Percentiles rank a stretch among this genome's conserved stretches.
These are phyloP conservation scores for Dichotomopilus funicola DNA, from an alignment of 2,329 filamentous ascomycete species.

Conservation along the genomic window DNA sequence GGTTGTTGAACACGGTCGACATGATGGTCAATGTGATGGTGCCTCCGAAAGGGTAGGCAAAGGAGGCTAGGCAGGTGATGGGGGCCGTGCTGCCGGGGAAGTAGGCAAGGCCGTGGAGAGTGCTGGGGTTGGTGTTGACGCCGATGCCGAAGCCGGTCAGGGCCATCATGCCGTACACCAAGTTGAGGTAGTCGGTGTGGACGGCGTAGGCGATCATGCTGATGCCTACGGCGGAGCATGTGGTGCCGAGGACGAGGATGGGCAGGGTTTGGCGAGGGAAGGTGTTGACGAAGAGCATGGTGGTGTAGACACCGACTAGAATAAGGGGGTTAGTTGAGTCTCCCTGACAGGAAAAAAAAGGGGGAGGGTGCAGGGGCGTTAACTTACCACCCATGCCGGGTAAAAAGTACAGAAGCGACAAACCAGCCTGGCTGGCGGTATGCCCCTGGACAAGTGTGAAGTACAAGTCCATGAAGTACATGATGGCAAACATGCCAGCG, in stretches of 20 bases:
- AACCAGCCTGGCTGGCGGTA: conserved; percentile 41
- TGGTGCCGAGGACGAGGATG: conserved; percentile 49
- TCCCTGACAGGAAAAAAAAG: not conserved
- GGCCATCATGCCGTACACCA: conserved; percentile 61
- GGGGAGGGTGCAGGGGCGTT: not conserved
- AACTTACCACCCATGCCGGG: conserved; percentile 52
- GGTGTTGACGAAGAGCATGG: conserved; percentile 53
- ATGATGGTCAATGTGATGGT: conserved; percentile 61
- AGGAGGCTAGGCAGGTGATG: conserved; percentile 53
- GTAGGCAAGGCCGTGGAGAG: conserved; percentile 56
- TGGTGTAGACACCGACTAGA: conserved; percentile 47
- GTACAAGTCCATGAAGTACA: conserved; percentile 65
- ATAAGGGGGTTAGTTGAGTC: not conserved
- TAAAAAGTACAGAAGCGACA: conserved; percentile 56
- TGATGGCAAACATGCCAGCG: conserved; percentile 44
- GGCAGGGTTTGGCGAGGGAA: conserved; percentile 57
- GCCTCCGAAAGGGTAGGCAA: conserved; percentile 57
- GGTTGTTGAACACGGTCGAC: conserved; percentile 63
- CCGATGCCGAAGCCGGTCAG: conserved; percentile 57
- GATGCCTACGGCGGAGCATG: conserved; percentile 53
- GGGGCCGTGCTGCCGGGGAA: conserved; percentile 52
- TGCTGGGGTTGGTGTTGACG: conserved; percentile 55
- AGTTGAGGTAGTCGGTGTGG: conserved; percentile 37
- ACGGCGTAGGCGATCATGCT: conserved; percentile 53
- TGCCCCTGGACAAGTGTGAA: conserved; percentile 57